Evolutionary conservation across 345 rosid species (phyloP), one percentile per base, ranked within the genome.

Genomic region (Eucalyptus decipiens): DNA sequence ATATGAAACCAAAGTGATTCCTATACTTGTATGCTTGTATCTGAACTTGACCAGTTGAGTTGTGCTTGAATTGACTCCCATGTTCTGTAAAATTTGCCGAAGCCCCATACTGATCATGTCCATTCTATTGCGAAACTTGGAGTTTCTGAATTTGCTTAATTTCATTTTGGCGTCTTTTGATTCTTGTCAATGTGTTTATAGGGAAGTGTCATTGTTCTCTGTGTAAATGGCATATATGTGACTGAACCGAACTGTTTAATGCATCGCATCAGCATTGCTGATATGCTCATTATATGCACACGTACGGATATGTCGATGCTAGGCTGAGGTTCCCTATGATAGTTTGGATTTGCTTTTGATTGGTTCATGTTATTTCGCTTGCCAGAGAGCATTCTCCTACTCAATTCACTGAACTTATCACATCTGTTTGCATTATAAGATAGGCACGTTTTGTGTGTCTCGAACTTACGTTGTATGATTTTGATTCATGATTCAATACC

Each of bases 401-500:
- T 15, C 76, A 0, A n/a, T 65, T 65, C 14, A n/a, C 72, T 30
- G 18, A 65, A 0, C 34, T 65, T 65, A 65, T 30, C 69, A 62
- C 69, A 62, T 62, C 72, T 62, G 28, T 62, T 62, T 62, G 72
- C 34, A 62, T 62, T 14, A 30, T 62, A n/a, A n/a, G n/a, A n/a
- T n/a, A 14, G 34, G 2, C 69, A 28, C 3, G 32, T 60, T 28
- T 62, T 60, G 34, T 62, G 17, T 62, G 69, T 6, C 0, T 60
- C 0, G 9, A 13, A 0, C 34, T 62, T 62, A 62, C 5, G 0
- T 62, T 62, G 5, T 30, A 62, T 62, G 72, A 30, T 62, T n/a
- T 62, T 28, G 37, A 14, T 62, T 62, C 11, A 0, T 0, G 72
- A 30, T 62, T 30, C 0, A 62, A 62, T 30, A 30, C 34, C 34